Evolutionary conservation across 495 filamentous ascomycete species (phyloP).

Genomic region (Parmelia sp.): DNA sequence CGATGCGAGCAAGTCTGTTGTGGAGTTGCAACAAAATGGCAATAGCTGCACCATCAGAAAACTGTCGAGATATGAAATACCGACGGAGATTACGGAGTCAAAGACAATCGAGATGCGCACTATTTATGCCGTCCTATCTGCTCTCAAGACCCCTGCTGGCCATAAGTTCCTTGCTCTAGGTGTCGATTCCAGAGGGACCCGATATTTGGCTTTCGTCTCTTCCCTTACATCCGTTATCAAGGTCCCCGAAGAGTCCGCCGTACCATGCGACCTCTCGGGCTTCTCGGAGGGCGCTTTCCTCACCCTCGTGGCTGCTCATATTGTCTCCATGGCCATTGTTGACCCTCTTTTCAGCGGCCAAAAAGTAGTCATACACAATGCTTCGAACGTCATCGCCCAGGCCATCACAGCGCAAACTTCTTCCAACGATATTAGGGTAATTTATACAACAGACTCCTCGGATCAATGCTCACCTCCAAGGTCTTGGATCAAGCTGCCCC

Average conservation of each 20-base stretch:
- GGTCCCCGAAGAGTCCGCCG: conserved; percentile 3
- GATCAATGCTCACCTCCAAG: conserved; percentile 3
- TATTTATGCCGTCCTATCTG: conserved; percentile 2
- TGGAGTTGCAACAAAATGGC: conserved; percentile 6
- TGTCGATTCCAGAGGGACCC: neutral
- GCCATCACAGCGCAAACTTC: conserved; percentile 8
- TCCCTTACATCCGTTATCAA: conserved; percentile 8
- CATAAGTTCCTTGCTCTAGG: conserved; percentile 7
- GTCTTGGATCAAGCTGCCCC: neutral
- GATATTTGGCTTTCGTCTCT: conserved; percentile 6
- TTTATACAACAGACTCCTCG: neutral
- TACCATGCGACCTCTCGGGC: neutral
- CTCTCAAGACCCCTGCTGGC: conserved; percentile 7
- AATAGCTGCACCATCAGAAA: neutral
- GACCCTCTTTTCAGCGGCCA: conserved; percentile 2
- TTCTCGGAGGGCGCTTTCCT: neutral
- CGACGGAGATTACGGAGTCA: neutral
- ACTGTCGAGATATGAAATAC: neutral
- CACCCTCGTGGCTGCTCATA: conserved; percentile 6
- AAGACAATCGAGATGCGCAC: conserved; percentile 13
- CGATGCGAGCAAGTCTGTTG: conserved; percentile 5
- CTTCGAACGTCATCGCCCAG: conserved; percentile 7
- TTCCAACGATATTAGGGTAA: neutral
- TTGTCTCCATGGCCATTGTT: conserved; percentile 8
- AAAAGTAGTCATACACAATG: conserved; percentile 4